These are phyloP conservation scores for Candida patagonica DNA, from an alignment of 805 yeast genomes.

Conservation along the genomic window DNA sequence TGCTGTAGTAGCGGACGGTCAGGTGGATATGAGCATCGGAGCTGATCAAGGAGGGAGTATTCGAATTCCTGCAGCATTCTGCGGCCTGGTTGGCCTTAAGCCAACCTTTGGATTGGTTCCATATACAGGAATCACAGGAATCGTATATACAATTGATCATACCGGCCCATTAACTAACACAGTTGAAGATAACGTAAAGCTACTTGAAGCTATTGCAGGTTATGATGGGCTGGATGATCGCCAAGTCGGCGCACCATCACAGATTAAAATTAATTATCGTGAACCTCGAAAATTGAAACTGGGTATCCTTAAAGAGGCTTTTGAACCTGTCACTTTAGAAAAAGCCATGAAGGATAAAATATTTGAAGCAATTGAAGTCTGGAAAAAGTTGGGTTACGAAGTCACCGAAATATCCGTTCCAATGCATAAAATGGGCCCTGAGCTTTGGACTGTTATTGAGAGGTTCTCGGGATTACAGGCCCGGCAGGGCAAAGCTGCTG, in stretches of 20 bases:
- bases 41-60: slow-evolving; percentile 48
- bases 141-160: slow-evolving; percentile 30
- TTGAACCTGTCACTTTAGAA: slow-evolving; percentile 29
- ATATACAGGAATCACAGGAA: slow-evolving; percentile 30
- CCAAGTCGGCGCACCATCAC: slow-evolving; percentile 21
- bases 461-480: slow-evolving; percentile 9
- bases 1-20: slow-evolving; percentile 40
- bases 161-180: slow-evolving; percentile 33
- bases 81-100: slow-evolving; percentile 40
- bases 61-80: slow-evolving; percentile 39
- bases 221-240: slow-evolving; percentile 30
- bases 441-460: slow-evolving; percentile 29
- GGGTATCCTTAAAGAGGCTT: slow-evolving; percentile 29
- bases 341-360: slow-evolving; percentile 24
- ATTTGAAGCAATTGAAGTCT: slow-evolving; percentile 24
- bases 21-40: slow-evolving; percentile 45
- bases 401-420: slow-evolving; percentile 31
- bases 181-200: slow-evolving; percentile 28
- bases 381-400: slow-evolving; percentile 27
- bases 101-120: slow-evolving; percentile 54
- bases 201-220: slow-evolving; percentile 30
- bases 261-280: slow-evolving; percentile 5
- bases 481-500: slow-evolving; percentile 11
- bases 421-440: slow-evolving; percentile 30
- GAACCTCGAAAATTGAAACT: slow-evolving; percentile 13